Conservation (phyloP, 2,329 filamentous ascomycete species). For the Claviceps spartinae region DNA sequence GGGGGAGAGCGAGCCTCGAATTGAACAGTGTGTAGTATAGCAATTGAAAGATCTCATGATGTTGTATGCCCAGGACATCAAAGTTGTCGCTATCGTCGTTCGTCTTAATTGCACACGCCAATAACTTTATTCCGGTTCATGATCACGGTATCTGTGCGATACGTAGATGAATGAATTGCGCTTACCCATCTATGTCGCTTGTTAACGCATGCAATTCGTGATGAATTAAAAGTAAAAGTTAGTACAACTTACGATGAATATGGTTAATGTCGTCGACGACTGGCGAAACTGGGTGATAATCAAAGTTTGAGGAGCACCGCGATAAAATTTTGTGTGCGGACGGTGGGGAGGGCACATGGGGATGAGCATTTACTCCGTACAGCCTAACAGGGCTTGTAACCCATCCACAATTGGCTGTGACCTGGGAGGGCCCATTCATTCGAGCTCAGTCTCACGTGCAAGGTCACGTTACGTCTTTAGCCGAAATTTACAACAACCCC, state of each 20-base stretch:
- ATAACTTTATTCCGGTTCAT: background rate
- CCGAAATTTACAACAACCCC: background rate
- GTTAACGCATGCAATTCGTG: slow-evolving; percentile 26
- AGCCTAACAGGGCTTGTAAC: slow-evolving; percentile 23
- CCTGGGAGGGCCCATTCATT: background rate
- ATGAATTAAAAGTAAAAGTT: slow-evolving; percentile 14
- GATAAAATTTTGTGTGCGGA: slow-evolving; percentile 31
- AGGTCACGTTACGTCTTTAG: background rate
- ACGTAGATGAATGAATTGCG: slow-evolving; percentile 13
- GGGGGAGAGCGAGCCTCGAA: too few species aligned
- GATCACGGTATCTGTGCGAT: background rate
- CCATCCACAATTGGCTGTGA: slow-evolving; percentile 20
- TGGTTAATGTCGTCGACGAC: slow-evolving; percentile 31
- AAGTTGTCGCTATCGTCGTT: background rate
- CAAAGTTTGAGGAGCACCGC: slow-evolving; percentile 23
- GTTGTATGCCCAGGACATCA: background rate
- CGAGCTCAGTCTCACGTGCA: slow-evolving; percentile 5
- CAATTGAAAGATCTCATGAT: too few species aligned
- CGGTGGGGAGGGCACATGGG: slow-evolving; percentile 25
- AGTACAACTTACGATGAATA: slow-evolving; percentile 33
- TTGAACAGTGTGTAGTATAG: background rate
- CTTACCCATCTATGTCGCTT: slow-evolving; percentile 46
- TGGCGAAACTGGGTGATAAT: slow-evolving; percentile 28
- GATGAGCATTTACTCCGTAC: slow-evolving; percentile 7
- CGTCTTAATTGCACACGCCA: background rate